phyloP scores from a whole-genome alignment of 1,284 basidiomycete species.

The Sanghuangporus weigelae region DNA sequence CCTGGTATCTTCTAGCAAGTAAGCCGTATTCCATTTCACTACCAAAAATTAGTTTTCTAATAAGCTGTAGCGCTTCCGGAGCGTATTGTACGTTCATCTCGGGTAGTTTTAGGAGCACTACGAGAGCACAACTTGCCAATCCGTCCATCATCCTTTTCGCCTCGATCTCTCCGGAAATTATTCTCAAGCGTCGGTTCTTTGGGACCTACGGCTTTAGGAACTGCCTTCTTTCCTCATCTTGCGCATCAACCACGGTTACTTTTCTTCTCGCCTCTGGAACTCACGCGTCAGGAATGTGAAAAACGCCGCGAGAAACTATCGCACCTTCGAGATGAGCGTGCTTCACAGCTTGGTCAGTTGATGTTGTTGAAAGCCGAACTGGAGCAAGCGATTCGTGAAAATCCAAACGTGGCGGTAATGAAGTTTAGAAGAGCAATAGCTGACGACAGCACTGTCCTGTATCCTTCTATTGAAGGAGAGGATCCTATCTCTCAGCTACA shows the following conservation, averaged over 20 bases:
- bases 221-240: conserved; percentile 58
- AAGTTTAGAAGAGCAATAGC: neutral
- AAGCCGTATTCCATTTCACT: conserved; percentile 22
- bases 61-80: conserved; percentile 47
- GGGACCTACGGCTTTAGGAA: conserved; percentile 43
- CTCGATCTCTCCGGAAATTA: conserved; percentile 43
- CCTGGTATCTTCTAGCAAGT: conserved; percentile 67
- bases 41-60: neutral
- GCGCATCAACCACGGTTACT: conserved; percentile 11
- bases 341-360: conserved; percentile 55
- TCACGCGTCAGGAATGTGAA: conserved; percentile 59
- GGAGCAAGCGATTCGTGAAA: conserved; percentile 10
- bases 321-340: conserved; percentile 56
- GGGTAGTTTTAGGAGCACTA: conserved; percentile 41
- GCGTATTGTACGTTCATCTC: conserved; percentile 40
- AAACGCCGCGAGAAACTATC: conserved; percentile 54
- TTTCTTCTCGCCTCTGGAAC: conserved; percentile 41
- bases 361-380: conserved; percentile 47
- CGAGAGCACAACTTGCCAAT: conserved; percentile 43
- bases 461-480: neutral
- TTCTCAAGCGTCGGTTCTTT: conserved; percentile 38
- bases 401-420: neutral
- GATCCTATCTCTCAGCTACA: conserved; percentile 12
- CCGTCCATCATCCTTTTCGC: conserved; percentile 42
- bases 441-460: neutral